These are phyloP conservation scores for Butyriboletus appendiculatus DNA, from an alignment of 1,284 basidiomycete species.

Conservation along the genomic window DNA sequence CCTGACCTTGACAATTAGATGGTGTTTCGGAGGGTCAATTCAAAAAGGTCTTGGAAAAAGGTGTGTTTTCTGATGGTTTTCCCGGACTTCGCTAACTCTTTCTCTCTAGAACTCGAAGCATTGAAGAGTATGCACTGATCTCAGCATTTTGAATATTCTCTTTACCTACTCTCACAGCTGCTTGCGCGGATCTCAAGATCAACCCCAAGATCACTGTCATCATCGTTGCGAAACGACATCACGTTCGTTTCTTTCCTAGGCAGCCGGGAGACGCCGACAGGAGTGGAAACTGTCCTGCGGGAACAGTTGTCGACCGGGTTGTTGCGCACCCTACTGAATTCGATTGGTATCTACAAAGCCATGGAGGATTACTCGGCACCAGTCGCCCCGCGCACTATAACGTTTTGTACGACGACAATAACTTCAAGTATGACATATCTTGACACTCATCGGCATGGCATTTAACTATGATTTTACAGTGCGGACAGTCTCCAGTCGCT, in stretches of 20 bases:
- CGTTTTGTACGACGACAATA: conserved; percentile 60
- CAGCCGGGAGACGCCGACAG: conserved; percentile 52
- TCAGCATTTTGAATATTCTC: conserved; percentile 2
- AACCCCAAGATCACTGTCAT: conserved; percentile 71
- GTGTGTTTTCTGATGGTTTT: conserved; percentile 35
- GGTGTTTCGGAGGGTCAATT: conserved; percentile 84
- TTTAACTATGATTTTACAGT: conserved; percentile 35
- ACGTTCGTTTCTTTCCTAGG: conserved; percentile 74
- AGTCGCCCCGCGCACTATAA: conserved; percentile 71
- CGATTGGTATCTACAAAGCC: conserved; percentile 80
- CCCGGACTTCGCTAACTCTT: background rate
- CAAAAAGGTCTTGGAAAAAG: conserved; percentile 61
- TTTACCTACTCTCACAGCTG: conserved; percentile 41
- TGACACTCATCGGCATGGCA: background rate
- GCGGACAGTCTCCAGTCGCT: conserved; percentile 68
- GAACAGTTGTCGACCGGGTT: conserved; percentile 72
- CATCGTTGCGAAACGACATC: conserved; percentile 77
- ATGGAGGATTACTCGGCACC: conserved; percentile 69
- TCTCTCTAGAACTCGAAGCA: conserved; percentile 51
- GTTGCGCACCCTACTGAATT: conserved; percentile 75
- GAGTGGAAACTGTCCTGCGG: conserved; percentile 74
- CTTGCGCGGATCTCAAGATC: conserved; percentile 55
- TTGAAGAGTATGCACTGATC: conserved; percentile 47
- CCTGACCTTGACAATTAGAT: conserved; percentile 43
- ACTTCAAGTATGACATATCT: conserved; percentile 42